Percentiles rank a stretch among this genome's conserved stretches.
phyloP scores from a whole-genome alignment of 805 yeast genomes.

The Ogataea allantospora region DNA sequence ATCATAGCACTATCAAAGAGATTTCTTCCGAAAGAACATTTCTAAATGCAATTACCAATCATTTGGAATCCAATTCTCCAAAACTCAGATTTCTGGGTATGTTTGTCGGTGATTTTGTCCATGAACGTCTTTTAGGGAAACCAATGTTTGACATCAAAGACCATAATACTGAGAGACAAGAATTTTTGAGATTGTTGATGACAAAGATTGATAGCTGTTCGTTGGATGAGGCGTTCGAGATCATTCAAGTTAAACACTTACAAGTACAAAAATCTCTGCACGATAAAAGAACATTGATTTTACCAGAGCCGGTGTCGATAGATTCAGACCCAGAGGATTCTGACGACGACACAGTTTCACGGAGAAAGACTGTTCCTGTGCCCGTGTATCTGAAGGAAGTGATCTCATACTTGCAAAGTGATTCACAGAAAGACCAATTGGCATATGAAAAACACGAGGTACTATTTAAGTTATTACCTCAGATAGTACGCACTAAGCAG shows the following conservation, averaged over 20 bases:
- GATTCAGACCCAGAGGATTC: slow-evolving; percentile 41
- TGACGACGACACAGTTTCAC: slow-evolving; percentile 44
- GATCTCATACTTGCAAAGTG: slow-evolving; percentile 50
- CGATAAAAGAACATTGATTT: neutral
- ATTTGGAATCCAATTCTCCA: slow-evolving; percentile 49
- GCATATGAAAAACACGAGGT: slow-evolving; percentile 48
- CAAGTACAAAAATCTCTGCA: neutral
- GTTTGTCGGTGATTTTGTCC: slow-evolving; percentile 52
- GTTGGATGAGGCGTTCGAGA: slow-evolving; percentile 10
- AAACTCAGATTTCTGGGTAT: slow-evolving; percentile 53
- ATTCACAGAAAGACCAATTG: slow-evolving; percentile 40
- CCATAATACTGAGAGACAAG: slow-evolving; percentile 21
- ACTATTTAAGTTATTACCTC: slow-evolving; percentile 53
- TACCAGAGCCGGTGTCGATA: slow-evolving; percentile 6
- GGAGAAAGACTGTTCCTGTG: slow-evolving; percentile 36
- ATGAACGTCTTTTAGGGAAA: slow-evolving; percentile 33
- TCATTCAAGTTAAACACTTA: slow-evolving; percentile 1
- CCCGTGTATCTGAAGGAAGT: slow-evolving; percentile 78
- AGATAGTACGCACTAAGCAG: slow-evolving; percentile 64
- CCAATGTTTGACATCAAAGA: slow-evolving; percentile 31
- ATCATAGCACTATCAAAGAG: slow-evolving; percentile 23
- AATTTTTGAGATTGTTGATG: slow-evolving; percentile 10
- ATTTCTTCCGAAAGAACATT: slow-evolving; percentile 41
- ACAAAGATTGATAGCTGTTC: neutral
- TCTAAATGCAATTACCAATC: slow-evolving; percentile 49